phyloP scores from a whole-genome alignment of 2,329 filamentous ascomycete genomes.

The Leptosphaerulina australis region DNA sequence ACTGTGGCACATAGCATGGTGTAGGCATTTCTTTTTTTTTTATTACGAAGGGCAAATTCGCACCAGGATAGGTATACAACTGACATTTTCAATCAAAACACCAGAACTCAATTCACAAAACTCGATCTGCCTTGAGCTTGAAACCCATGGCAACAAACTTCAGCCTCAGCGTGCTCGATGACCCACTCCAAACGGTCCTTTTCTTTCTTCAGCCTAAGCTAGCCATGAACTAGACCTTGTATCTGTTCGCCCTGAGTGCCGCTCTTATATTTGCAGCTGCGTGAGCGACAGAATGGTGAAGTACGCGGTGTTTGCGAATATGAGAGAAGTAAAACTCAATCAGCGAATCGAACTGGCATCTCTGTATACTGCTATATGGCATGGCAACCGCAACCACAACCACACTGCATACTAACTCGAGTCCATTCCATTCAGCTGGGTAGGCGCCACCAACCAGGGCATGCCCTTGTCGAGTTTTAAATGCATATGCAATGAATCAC shows the following conservation, averaged over 20 bases:
- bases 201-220: slow-evolving; percentile 7
- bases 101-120: too few species aligned
- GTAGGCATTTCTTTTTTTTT: slow-evolving; percentile 2
- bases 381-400: too few species aligned
- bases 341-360: too few species aligned
- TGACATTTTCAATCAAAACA: not conserved
- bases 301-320: not conserved
- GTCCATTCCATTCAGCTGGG: not conserved
- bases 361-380: too few species aligned
- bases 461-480: not conserved
- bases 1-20: not conserved
- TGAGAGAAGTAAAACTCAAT: too few species aligned
- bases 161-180: slow-evolving; percentile 12
- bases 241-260: not conserved
- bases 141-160: not conserved
- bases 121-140: too few species aligned
- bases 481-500: not conserved
- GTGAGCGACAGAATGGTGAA: not conserved
- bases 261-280: slow-evolving; percentile 5
- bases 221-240: slow-evolving; percentile 9
- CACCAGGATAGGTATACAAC: slow-evolving; percentile 2
- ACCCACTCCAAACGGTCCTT: slow-evolving; percentile 14
- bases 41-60: slow-evolving; percentile 3
- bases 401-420: not conserved
- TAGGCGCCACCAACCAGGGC: slow-evolving; percentile 1